Conservation (phyloP, 2,329 filamentous ascomycete species). For the Tolypocladium cylindrosporum region DNA sequence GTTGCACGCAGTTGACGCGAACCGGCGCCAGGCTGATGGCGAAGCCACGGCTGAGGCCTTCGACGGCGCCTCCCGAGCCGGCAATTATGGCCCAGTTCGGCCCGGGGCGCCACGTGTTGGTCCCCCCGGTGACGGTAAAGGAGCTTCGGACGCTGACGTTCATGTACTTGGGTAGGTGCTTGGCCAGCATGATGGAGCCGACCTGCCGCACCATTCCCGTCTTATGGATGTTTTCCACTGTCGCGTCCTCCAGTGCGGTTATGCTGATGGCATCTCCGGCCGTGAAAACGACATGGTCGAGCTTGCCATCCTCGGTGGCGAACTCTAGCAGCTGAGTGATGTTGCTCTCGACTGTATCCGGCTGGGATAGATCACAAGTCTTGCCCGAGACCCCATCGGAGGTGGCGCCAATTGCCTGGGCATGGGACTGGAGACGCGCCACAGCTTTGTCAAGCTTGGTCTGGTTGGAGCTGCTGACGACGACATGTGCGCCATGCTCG, state of each 20-base stretch:
- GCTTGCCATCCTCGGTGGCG: conserved; percentile 32
- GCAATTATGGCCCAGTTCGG: conserved; percentile 40
- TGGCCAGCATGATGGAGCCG: conserved; percentile 40
- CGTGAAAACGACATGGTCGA: conserved; percentile 50
- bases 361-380: conserved; percentile 10
- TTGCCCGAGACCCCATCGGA: conserved; percentile 14
- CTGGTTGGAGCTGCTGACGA: conserved; percentile 48
- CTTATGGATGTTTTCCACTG: conserved; percentile 26
- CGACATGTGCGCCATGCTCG: conserved; percentile 44
- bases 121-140: conserved; percentile 47
- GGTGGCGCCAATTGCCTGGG: conserved; percentile 24
- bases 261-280: conserved; percentile 35
- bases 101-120: conserved; percentile 37
- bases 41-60: conserved; percentile 43
- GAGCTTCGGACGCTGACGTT: conserved; percentile 29
- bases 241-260: conserved; percentile 28
- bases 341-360: conserved; percentile 22
- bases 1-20: conserved; percentile 51
- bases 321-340: conserved; percentile 36
- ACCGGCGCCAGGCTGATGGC: conserved; percentile 55
- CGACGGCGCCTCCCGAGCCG: conserved; percentile 37
- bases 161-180: conserved; percentile 35
- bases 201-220: conserved; percentile 40
- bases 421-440: conserved; percentile 21
- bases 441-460: conserved; percentile 37